These are phyloP conservation scores for Plectosphaerella plurivora DNA, from an alignment of 2,329 filamentous ascomycete genomes.

Conservation along the genomic window DNA sequence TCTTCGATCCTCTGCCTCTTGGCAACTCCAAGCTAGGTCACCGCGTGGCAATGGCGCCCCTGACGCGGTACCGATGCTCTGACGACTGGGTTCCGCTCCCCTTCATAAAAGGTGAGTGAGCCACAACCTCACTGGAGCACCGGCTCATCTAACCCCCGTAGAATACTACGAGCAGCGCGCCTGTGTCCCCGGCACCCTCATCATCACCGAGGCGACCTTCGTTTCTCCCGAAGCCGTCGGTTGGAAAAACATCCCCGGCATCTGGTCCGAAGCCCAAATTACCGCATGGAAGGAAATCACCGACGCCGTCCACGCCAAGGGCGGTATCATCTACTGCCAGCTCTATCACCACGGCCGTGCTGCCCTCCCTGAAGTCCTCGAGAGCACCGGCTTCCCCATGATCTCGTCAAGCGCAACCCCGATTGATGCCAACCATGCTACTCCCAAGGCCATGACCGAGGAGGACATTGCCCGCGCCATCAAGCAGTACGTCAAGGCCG, in stretches of 20 bases:
- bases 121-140: too few species aligned
- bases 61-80: slow-evolving; percentile 16
- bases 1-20: slow-evolving; percentile 11
- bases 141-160: background rate
- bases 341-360: slow-evolving; percentile 61
- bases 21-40: slow-evolving; percentile 12
- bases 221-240: slow-evolving; percentile 44
- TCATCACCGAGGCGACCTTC: slow-evolving; percentile 55
- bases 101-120: slow-evolving; percentile 11
- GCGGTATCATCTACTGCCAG: slow-evolving; percentile 58
- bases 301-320: slow-evolving; percentile 58
- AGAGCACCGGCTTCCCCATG: slow-evolving; percentile 43
- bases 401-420: slow-evolving; percentile 35
- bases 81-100: slow-evolving; percentile 12
- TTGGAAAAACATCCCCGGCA: slow-evolving; percentile 47
- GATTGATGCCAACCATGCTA: slow-evolving; percentile 41
- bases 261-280: slow-evolving; percentile 53
- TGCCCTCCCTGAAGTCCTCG: slow-evolving; percentile 24
- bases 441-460: slow-evolving; percentile 60
- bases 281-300: slow-evolving; percentile 57
- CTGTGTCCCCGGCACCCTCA: slow-evolving; percentile 34
- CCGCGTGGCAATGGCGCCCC: slow-evolving; percentile 14
- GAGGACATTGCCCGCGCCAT: slow-evolving; percentile 64
- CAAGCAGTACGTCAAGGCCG: slow-evolving; percentile 50
- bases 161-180: slow-evolving; percentile 24